These are phyloP conservation scores for Phanerochaete carnosa DNA, from an alignment of 768 basidiomycete genomes.

Conservation along the genomic window DNA sequence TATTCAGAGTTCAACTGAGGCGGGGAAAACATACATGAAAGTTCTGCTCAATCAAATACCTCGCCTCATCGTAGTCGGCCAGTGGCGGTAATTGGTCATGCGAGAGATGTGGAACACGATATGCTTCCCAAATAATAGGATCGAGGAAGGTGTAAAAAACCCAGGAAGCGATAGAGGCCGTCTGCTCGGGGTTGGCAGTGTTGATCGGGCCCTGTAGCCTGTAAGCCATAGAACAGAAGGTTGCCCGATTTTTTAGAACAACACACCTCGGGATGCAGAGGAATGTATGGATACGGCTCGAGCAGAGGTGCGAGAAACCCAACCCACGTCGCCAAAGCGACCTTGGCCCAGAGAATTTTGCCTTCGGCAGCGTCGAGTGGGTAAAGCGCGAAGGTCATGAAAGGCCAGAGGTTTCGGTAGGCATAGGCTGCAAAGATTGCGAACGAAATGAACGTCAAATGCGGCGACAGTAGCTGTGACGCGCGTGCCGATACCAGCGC, in stretches of 20 bases:
- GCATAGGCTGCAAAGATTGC: conserved; percentile 18
- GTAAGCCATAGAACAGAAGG: not conserved
- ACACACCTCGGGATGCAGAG: not conserved
- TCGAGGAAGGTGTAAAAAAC: conserved; percentile 51
- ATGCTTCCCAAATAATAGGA: conserved; percentile 39
- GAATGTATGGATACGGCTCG: conserved; percentile 6
- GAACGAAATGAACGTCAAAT: conserved; percentile 6
- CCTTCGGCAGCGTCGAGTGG: conserved; percentile 31
- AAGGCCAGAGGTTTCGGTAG: conserved; percentile 35
- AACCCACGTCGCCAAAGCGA: conserved; percentile 27
- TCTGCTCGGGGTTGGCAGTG: conserved; percentile 23
- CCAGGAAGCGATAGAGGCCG: conserved; percentile 23
- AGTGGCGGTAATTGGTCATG: conserved; percentile 41
- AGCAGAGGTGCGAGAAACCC: conserved; percentile 21
- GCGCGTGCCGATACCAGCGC: not conserved
- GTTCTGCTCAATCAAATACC: conserved; percentile 26
- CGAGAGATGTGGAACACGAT: conserved; percentile 38
- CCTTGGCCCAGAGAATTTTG: conserved; percentile 32
- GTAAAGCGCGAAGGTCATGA: conserved; percentile 29
- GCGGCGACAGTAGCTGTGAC: not conserved
- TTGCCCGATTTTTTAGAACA: not conserved
- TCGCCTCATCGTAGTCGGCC: conserved; percentile 38
- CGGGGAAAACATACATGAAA: conserved; percentile 23
- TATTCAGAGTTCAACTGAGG: not conserved
- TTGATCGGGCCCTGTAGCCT: conserved; percentile 12